These are phyloP conservation scores for Geopyxis carbonaria DNA, from an alignment of 495 filamentous ascomycete genomes.

Conservation along the genomic window DNA sequence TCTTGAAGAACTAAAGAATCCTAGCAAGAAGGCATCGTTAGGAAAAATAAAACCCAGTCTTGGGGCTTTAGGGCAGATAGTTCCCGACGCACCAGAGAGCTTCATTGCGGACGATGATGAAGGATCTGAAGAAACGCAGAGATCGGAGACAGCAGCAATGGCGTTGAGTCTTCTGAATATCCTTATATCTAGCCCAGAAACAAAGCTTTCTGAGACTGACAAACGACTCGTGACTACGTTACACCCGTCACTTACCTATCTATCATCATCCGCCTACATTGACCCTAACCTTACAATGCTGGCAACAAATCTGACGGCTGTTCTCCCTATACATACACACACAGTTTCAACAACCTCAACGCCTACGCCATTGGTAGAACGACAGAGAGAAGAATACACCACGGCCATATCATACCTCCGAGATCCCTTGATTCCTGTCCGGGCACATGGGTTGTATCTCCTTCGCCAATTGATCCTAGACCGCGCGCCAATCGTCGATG, in stretches of 20 bases:
- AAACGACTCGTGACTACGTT: slow-evolving; percentile 18
- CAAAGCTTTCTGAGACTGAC: slow-evolving; percentile 17
- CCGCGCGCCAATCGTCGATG: slow-evolving; percentile 49
- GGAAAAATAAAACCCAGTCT: slow-evolving; percentile 10
- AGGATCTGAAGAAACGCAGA: slow-evolving; percentile 13
- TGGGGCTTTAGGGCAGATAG: slow-evolving; percentile 12
- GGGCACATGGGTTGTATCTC: slow-evolving; percentile 59
- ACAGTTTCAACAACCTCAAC: background rate
- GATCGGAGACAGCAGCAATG: slow-evolving; percentile 16
- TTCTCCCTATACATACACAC: slow-evolving; percentile 16
- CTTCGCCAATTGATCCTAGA: slow-evolving; percentile 46
- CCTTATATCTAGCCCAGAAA: slow-evolving; percentile 17
- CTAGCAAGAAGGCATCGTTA: background rate
- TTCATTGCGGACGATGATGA: slow-evolving; percentile 7
- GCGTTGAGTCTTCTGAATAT: slow-evolving; percentile 18
- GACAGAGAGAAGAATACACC: slow-evolving; percentile 38
- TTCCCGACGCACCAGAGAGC: background rate
- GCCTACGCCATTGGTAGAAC: slow-evolving; percentile 5
- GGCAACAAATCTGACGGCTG: slow-evolving; percentile 14
- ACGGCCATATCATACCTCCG: slow-evolving; percentile 58
- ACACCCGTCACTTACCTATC: slow-evolving; percentile 12
- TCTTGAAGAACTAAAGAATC: slow-evolving; percentile 4
- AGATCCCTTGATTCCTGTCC: slow-evolving; percentile 57
- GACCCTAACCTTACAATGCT: slow-evolving; percentile 10
- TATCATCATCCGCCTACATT: slow-evolving; percentile 7